Percentiles rank a stretch among this genome's conserved stretches.
These are phyloP conservation scores for Diaporthe sp. DNA, from an alignment of 2,329 filamentous ascomycete species.

Conservation along the genomic window DNA sequence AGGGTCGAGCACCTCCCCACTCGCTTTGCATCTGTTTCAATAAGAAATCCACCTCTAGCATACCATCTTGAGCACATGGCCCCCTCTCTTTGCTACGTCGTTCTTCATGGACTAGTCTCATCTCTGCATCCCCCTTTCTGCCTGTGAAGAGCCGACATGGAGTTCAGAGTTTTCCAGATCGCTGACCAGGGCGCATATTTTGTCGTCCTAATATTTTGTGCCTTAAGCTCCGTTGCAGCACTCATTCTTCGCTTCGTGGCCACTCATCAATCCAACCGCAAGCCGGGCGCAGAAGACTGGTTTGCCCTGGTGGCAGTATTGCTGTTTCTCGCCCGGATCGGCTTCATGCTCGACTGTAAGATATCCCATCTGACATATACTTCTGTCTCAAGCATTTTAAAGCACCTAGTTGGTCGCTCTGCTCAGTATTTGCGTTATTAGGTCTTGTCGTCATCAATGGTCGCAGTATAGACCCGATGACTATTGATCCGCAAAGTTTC, in stretches of 20 bases:
- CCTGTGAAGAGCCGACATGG: not conserved
- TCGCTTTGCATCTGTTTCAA: not conserved
- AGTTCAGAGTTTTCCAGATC: not conserved
- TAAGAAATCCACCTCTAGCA: not conserved
- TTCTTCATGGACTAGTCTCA: not conserved
- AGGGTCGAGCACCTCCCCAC: no score
- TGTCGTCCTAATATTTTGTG: not conserved
- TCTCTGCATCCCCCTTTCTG: no score
- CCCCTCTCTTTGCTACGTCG: not conserved
- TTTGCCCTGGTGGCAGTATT: not conserved
- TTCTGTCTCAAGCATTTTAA: accelerated
- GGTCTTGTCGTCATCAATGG: not conserved
- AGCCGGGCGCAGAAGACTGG: not conserved
- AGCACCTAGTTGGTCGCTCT: not conserved
- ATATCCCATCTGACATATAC: not conserved
- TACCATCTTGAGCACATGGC: not conserved
- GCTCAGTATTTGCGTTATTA: not conserved
- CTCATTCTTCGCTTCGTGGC: not conserved
- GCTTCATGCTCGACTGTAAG: not conserved
- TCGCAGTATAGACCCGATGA: not conserved
- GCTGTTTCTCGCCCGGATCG: not conserved
- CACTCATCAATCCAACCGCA: not conserved
- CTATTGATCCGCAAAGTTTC: not conserved
- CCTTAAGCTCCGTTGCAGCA: not conserved
- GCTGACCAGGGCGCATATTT: not conserved